phyloP scores from a whole-genome alignment of 345 rosid species.

The Pistacia vera region DNA sequence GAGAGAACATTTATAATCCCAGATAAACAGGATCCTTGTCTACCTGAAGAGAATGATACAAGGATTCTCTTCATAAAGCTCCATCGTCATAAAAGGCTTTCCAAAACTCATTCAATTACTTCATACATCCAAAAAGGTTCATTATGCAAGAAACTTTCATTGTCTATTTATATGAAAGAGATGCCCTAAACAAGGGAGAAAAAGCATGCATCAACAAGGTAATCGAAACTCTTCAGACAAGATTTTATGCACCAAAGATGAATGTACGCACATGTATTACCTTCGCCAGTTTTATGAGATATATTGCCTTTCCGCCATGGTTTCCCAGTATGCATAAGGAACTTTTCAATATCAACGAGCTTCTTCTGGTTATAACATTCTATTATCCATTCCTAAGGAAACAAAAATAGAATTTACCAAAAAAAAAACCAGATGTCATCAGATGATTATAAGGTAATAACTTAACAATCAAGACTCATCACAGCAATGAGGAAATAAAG shows the following conservation, averaged over 20 bases:
- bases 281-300: constrained; percentile 34
- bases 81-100: not conserved
- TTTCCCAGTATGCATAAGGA: constrained; percentile 86
- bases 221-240: not conserved
- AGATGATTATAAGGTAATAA: not conserved
- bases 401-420: constrained; percentile 6
- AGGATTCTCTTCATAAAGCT: constrained; percentile 10
- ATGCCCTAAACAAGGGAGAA: not conserved
- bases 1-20: too few species aligned
- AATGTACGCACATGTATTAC: constrained; percentile 28
- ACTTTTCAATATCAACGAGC: constrained; percentile 77
- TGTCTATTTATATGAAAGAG: not conserved
- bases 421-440: not conserved
- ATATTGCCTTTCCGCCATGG: constrained; percentile 68
- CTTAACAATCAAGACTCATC: not conserved
- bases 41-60: constrained; percentile 6
- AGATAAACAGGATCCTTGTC: not conserved
- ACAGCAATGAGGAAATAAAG: not conserved
- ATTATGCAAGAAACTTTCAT: not conserved
- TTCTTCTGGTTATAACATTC: constrained; percentile 69
- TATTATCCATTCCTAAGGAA: constrained; percentile 74
- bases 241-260: not conserved
- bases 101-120: not conserved
- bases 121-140: not conserved
- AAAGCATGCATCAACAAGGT: not conserved